Evolutionary conservation across 169 alveolate genomes (phyloP).

Genomic region (Cryptosporidium baileyi): DNA sequence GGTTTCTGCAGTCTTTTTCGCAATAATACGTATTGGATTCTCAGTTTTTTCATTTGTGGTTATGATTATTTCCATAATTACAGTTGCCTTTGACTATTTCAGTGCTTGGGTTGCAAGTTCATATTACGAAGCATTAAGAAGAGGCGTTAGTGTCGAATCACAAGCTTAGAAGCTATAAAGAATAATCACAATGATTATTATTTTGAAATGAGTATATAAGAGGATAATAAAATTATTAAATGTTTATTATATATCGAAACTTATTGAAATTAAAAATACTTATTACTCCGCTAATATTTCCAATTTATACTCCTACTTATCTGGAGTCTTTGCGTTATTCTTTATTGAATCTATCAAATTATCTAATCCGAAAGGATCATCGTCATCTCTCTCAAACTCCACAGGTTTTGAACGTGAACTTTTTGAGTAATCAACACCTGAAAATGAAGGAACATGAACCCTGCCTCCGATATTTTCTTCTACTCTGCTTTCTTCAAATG

Average conservation of each 20-base stretch:
- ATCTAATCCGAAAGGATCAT: constrained; percentile 88
- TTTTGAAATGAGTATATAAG: too few relatives aligned
- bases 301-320: background rate
- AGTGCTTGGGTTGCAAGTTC: constrained; percentile 71
- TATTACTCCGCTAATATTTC: background rate
- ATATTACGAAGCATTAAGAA: constrained; percentile 68
- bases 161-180: constrained; percentile 24
- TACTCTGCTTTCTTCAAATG: constrained; percentile 62
- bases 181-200: too few relatives aligned
- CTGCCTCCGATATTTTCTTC: constrained; percentile 73
- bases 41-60: constrained; percentile 66
- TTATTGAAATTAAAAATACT: too few relatives aligned
- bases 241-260: too few relatives aligned
- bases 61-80: constrained; percentile 14
- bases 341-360: constrained; percentile 83
- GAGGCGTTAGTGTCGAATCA: constrained; percentile 70
- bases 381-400: constrained; percentile 79
- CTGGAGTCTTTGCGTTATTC: constrained; percentile 54
- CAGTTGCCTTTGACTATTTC: constrained; percentile 62
- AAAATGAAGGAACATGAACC: constrained; percentile 80
- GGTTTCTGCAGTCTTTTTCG: constrained; percentile 60
- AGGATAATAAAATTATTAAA: too few relatives aligned
- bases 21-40: constrained; percentile 45
- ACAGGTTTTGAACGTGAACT: constrained; percentile 83
- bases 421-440: constrained; percentile 74